Percentiles rank a stretch among this genome's conserved stretches.
Conservation (phyloP, 495 filamentous ascomycete species). For the Tuber borchii region DNA sequence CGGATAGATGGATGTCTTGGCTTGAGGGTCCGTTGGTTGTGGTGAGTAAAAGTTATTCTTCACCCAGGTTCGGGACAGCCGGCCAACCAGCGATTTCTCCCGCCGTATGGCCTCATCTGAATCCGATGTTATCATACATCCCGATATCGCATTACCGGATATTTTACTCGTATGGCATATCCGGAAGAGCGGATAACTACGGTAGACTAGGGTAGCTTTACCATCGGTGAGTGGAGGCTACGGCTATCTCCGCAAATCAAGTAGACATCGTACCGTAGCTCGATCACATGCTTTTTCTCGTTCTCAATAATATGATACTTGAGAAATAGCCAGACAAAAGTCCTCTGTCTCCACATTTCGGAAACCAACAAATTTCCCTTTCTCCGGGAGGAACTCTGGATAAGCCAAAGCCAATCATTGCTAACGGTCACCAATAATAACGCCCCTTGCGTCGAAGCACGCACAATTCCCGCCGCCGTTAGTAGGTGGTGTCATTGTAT, state of each 20-base stretch:
- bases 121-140: background rate
- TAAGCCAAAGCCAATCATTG: background rate
- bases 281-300: background rate
- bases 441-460: background rate
- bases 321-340: background rate
- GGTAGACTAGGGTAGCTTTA: background rate
- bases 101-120: background rate
- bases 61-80: background rate
- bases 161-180: background rate
- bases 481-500: background rate
- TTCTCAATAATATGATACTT: background rate
- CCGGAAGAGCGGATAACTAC: background rate
- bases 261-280: background rate
- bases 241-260: background rate
- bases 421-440: background rate
- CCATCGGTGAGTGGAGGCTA: background rate
- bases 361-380: background rate
- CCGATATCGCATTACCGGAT: background rate
- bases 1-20: background rate
- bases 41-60: background rate
- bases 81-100: background rate
- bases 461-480: background rate
- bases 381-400: background rate
- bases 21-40: background rate
- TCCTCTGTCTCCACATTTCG: background rate